Evolutionary conservation across 164 flowering plant genomes (phyloP), one percentile per base, ranked within the genome.

Genomic region (Litsea cubeba): DNA sequence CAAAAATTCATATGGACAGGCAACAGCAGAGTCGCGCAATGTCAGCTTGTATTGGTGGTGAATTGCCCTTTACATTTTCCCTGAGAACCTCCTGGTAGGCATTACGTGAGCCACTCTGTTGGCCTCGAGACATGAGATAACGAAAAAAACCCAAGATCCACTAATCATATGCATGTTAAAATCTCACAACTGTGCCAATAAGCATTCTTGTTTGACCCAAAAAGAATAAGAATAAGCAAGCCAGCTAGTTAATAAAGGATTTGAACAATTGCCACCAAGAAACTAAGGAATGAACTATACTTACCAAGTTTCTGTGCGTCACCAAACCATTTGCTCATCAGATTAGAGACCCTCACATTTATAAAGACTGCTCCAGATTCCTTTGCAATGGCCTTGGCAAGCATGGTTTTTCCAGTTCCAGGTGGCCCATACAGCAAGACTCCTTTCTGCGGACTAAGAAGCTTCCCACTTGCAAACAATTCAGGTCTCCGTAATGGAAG

Each of bases 251-350:
- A 3, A 54, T 14, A 15, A 57, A 14, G 3, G 18, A 70, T 40
- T 50, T 15, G 20, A 63, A 24, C 24, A 51, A 69, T 30, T 30
- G 35, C 32, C 17, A 32, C 54, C n/a, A 23, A 68, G 22, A 68
- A 40, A 35, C 8, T 11, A 7, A 23, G n/a, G 60, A 54, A 15
- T 12, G 46, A 28, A 66, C 22, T 4, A 66, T 66, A 30, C 89
- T 75, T 71, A 92, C 97, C 97, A 75, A 92, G 92, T 54, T 92
- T 92, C 81, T 92, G 97, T 24, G 97, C 97, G 82, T 92, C 97
- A 68, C 97, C 97, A 76, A 92, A 92, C 97, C 97, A 92, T 84
- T 92, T 92, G 87, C 97, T 90, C 97, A 92, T 92, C 77, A 92
- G 77, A 81, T 89, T 91, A 65, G 97, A 85, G 74, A 91, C 80